These are phyloP conservation scores for Gossypium thurberi DNA, from an alignment of 345 rosid species.

Conservation along the genomic window DNA sequence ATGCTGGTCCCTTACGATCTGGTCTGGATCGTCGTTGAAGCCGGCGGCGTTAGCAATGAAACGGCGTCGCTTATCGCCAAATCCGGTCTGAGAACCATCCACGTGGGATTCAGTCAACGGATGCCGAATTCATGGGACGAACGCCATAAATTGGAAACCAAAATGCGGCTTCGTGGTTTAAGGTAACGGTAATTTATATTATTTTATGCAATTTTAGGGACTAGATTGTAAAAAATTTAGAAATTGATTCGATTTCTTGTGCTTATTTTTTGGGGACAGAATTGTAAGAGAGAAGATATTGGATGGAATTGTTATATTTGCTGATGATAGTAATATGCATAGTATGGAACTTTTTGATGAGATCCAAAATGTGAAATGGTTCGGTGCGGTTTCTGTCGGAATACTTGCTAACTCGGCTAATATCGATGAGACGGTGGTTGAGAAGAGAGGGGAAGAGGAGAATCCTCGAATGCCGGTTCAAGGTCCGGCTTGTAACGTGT, in stretches of 20 bases:
- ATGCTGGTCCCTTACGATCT: slow-evolving; percentile 86
- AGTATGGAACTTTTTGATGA: slow-evolving; percentile 94
- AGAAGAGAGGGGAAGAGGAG: slow-evolving; percentile 32
- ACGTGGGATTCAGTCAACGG: slow-evolving; percentile 51
- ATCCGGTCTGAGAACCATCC: slow-evolving; percentile 56
- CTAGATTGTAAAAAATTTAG: slow-evolving; percentile 11
- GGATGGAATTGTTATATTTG: slow-evolving; percentile 91
- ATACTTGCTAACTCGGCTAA: slow-evolving; percentile 61
- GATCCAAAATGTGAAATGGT: slow-evolving; percentile 86
- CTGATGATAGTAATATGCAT: slow-evolving; percentile 96
- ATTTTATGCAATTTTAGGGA: neutral
- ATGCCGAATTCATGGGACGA: slow-evolving; percentile 82
- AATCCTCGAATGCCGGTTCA: slow-evolving; percentile 62
- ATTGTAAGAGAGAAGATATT: slow-evolving; percentile 71
- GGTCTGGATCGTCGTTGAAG: slow-evolving; percentile 97
- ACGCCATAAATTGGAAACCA: slow-evolving; percentile 21
- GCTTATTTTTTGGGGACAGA: slow-evolving; percentile 37
- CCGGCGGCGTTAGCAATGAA: slow-evolving; percentile 76
- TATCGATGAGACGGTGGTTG: slow-evolving; percentile 33
- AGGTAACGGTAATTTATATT: no score
- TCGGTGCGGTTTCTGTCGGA: slow-evolving; percentile 82
- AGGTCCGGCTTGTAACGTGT: slow-evolving; percentile 91
- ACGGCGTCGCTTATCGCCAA: slow-evolving; percentile 58
- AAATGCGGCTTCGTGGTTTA: no score
- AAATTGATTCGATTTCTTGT: slow-evolving; percentile 16